Percentiles rank a stretch among this genome's conserved stretches.
Conservation (phyloP, 306 rosid species). For the Quercus mongolica region DNA sequence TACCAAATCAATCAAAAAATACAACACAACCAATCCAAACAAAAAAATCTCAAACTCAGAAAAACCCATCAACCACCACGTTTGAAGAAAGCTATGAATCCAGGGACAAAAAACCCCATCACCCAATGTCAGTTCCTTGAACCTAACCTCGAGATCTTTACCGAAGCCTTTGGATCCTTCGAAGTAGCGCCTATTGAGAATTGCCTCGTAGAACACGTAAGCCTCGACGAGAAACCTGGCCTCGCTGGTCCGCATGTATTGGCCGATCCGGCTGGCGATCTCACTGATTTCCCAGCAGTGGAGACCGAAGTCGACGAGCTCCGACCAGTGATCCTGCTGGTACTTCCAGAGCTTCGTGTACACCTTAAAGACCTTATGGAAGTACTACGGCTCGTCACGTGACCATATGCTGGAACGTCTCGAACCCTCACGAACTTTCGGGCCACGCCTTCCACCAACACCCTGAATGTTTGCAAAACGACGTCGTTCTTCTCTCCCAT, state of each 20-base stretch:
- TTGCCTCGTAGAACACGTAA: constrained; percentile 89
- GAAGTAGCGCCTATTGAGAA: constrained; percentile 79
- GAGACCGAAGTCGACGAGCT: constrained; percentile 70
- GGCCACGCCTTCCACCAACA: constrained; percentile 87
- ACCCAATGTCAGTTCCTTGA: constrained; percentile 52
- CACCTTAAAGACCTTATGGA: constrained; percentile 88
- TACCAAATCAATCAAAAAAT: no score
- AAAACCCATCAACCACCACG: no score
- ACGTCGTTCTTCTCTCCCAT: constrained; percentile 52
- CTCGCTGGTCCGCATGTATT: constrained; percentile 91
- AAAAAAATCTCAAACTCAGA: no score
- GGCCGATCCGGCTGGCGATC: constrained; percentile 99
- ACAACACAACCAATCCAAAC: no score
- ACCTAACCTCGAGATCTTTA: constrained; percentile 79
- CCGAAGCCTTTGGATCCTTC: constrained; percentile 61
- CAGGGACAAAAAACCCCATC: no score
- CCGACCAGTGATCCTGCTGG: constrained; percentile 76
- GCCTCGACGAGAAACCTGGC: constrained; percentile 81
- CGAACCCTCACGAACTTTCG: constrained; percentile 89
- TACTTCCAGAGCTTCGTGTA: constrained; percentile 84
- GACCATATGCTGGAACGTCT: constrained; percentile 82
- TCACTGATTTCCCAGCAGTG: constrained; percentile 96
- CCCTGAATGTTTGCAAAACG: constrained; percentile 60
- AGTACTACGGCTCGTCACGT: constrained; percentile 59
- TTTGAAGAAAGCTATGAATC: no score